phyloP scores from a whole-genome alignment of 169 alveolate species.

The Plasmodium yoelii region DNA sequence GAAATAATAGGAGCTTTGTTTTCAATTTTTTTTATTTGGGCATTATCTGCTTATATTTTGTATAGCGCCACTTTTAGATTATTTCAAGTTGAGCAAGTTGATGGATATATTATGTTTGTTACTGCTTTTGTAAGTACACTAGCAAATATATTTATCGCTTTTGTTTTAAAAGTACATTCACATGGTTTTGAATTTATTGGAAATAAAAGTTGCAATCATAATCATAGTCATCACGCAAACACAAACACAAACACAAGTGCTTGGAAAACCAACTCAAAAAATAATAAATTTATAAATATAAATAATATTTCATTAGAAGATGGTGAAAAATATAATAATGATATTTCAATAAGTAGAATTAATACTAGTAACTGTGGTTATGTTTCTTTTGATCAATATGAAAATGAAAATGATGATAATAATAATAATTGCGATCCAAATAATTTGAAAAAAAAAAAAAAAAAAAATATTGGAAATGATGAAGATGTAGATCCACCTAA shows the following conservation, averaged over 20 bases:
- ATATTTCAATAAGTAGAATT: constrained; percentile 15
- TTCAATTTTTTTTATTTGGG: constrained; percentile 94
- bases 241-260: not conserved
- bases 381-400: constrained; percentile 66
- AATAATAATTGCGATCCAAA: constrained; percentile 1
- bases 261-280: not conserved
- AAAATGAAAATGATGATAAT: constrained; percentile 30
- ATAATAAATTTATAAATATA: constrained; percentile 37
- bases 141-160: constrained; percentile 93
- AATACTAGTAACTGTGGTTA: constrained; percentile 32
- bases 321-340: constrained; percentile 12
- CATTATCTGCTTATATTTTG: constrained; percentile 91
- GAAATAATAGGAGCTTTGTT: constrained; percentile 96
- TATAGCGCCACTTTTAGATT: constrained; percentile 94
- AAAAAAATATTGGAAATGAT: constrained; percentile 10
- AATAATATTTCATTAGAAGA: constrained; percentile 34
- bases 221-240: constrained; percentile 11
- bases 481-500: constrained; percentile 15
- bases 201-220: constrained; percentile 23
- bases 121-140: constrained; percentile 94
- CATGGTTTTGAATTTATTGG: constrained; percentile 79
- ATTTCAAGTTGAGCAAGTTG: constrained; percentile 87
- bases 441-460: not conserved
- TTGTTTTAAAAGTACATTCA: constrained; percentile 88
- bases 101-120: constrained; percentile 94